A percentile compares a stretch with the other conserved stretches of the same genome.
These are phyloP conservation scores for Pseudohalonectria lignicola DNA, from an alignment of 2,329 filamentous ascomycete genomes.

Conservation along the genomic window DNA sequence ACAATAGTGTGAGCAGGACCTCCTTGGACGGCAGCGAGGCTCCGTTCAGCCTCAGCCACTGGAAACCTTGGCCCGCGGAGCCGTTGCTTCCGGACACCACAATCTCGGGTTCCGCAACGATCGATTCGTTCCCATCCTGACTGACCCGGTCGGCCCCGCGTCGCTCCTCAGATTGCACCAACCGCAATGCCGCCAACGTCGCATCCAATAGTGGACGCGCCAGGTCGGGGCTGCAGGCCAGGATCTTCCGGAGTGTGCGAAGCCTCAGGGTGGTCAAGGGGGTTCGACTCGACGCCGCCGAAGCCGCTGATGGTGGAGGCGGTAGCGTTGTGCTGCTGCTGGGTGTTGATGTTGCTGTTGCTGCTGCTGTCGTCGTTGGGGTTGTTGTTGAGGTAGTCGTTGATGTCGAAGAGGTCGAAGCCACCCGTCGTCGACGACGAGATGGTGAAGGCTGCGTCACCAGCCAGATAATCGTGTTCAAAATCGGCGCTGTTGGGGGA, in stretches of 20 bases:
- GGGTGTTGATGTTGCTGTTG: not conserved
- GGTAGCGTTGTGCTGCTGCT: slow-evolving; percentile 18
- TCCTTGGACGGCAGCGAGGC: slow-evolving; percentile 33
- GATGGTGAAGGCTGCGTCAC: slow-evolving; percentile 43
- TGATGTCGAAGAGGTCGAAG: slow-evolving; percentile 30
- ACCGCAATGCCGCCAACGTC: slow-evolving; percentile 65
- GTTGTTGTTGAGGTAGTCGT: slow-evolving; percentile 45
- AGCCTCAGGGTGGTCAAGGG: slow-evolving; percentile 47
- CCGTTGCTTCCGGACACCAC: too few relatives aligned
- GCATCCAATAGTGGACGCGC: slow-evolving; percentile 64
- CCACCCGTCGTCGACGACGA: slow-evolving; percentile 16
- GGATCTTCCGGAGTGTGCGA: slow-evolving; percentile 51
- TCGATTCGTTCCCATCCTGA: not conserved
- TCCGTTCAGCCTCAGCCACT: slow-evolving; percentile 23
- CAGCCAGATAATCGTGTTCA: slow-evolving; percentile 58
- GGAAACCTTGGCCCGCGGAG: too few relatives aligned
- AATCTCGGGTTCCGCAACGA: too few relatives aligned
- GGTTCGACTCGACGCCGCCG: slow-evolving; percentile 42
- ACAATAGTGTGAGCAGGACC: slow-evolving; percentile 34
- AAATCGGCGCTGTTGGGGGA: slow-evolving; percentile 54
- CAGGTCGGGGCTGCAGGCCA: slow-evolving; percentile 64
- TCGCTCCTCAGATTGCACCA: slow-evolving; percentile 45
- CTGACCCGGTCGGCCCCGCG: slow-evolving; percentile 29
- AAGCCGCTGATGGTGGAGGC: slow-evolving; percentile 34
- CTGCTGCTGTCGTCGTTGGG: slow-evolving; percentile 1